Evolutionary conservation across 768 basidiomycete species (phyloP).

Genomic region (Multifurca ochricompacta): DNA sequence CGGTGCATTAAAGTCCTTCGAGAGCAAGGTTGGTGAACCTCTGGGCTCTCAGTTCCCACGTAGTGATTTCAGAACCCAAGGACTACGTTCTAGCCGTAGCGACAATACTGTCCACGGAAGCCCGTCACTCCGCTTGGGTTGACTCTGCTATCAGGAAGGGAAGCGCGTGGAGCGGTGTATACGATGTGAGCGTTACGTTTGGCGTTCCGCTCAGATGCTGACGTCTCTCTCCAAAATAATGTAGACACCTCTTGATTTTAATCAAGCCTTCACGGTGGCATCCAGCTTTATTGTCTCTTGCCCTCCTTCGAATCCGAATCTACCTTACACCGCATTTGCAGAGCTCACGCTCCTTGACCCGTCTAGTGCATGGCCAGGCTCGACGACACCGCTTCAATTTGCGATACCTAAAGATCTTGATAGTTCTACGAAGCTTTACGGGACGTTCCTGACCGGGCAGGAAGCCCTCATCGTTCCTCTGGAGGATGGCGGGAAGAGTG

Average conservation of each 20-base stretch:
- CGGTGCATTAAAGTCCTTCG: conserved; percentile 43
- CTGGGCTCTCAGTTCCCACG: conserved; percentile 21
- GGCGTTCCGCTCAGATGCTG: conserved; percentile 28
- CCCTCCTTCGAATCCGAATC: conserved; percentile 43
- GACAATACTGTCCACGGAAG: conserved; percentile 50
- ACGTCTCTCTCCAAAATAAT: conserved; percentile 22
- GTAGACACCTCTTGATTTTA: conserved; percentile 35
- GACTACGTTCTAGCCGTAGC: conserved; percentile 47
- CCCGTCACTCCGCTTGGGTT: conserved; percentile 60
- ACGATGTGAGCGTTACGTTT: conserved; percentile 32
- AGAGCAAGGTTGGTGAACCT: conserved; percentile 33
- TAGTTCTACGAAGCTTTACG: conserved; percentile 9
- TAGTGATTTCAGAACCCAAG: conserved; percentile 15
- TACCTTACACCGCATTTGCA: conserved; percentile 47
- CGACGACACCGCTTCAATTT: conserved; percentile 7
- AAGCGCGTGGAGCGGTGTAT: conserved; percentile 50
- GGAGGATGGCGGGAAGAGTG: conserved; percentile 1
- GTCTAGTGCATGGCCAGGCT: conserved; percentile 13
- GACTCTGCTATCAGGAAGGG: conserved; percentile 39
- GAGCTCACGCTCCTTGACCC: conserved; percentile 30
- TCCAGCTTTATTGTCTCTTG: conserved; percentile 44
- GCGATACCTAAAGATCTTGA: neutral
- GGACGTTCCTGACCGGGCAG: conserved; percentile 18
- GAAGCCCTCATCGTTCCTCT: conserved; percentile 18
- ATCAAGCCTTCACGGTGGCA: conserved; percentile 35